Evolutionary conservation across 257 asterid species (phyloP).

Genomic region (Paraleonurus japonicus): DNA sequence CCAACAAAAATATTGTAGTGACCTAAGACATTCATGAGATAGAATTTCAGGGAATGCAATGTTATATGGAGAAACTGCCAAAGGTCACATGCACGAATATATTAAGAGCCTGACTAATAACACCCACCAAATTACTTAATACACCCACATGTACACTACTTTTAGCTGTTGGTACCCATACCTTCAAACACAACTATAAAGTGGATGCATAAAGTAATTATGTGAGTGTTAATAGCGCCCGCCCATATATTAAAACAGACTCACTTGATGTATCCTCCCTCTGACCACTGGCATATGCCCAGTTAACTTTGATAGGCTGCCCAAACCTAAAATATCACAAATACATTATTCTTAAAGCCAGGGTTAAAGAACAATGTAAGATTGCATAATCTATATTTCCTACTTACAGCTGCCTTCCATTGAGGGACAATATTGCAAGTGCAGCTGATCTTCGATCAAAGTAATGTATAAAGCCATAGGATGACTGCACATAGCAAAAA

Average conservation of each 20-base stretch:
- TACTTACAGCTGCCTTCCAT: constrained; percentile 76
- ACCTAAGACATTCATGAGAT: constrained; percentile 42
- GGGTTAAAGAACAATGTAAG: constrained; percentile 10
- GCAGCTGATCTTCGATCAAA: constrained; percentile 66
- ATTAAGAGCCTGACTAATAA: too few relatives aligned
- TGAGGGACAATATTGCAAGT: constrained; percentile 49
- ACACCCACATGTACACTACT: too few relatives aligned
- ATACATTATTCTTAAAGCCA: background rate
- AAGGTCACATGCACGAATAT: constrained; percentile 6
- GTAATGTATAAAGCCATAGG: constrained; percentile 64
- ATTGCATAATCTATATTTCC: constrained; percentile 7
- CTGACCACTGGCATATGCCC: constrained; percentile 93
- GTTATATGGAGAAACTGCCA: constrained; percentile 15
- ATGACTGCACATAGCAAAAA: constrained; percentile 48
- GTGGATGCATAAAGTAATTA: too few relatives aligned
- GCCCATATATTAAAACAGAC: constrained; percentile 20
- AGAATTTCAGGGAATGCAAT: background rate
- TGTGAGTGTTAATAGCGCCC: too few relatives aligned
- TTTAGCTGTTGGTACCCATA: too few relatives aligned
- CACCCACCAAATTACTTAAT: too few relatives aligned
- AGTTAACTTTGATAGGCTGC: constrained; percentile 91
- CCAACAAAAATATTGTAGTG: constrained; percentile 92
- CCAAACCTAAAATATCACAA: constrained; percentile 66
- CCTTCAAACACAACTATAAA: too few relatives aligned
- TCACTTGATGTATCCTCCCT: constrained; percentile 93